Base-by-base conservation (phyloP, 768 basidiomycete species). In the Termitomyces sp. region DNA sequence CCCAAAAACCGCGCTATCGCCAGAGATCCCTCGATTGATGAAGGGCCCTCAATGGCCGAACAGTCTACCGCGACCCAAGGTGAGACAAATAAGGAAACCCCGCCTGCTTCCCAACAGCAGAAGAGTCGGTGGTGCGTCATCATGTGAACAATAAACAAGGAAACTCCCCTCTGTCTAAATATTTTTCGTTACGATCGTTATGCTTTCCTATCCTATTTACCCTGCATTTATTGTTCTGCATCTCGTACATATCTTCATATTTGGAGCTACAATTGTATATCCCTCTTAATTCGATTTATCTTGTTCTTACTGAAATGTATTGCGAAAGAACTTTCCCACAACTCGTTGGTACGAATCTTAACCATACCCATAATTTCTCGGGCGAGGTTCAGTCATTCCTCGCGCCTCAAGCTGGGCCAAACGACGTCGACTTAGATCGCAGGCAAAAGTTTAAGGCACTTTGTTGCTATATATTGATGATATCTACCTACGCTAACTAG, bases 101-200 rank as follows among this genome's bases (percentile, higher is more conserved):
- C 55, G 34, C 56, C 63, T 38, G 63, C 69, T 40, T 60, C 51
- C 15, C 69, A 71, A 50, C 70, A 74, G 55, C 71, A 71, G 67
- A 76, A 72, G 63, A 68, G 68, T n/a, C 72, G 67, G 58, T 76
- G 76, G 76, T 79, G 77, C 67, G 68, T 76, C 53, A 68, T 79
- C 53, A 79, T 79, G 77, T 79, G 66, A 73, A 56, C 10, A n/a
- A 51, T 9, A 14, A 29, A 15, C 29, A 59, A 40, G 34, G 42
- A 56, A 32, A 55, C 34, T 46, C 36, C 20, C 15, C 20, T 20
- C 20, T 42, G 3, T 38, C 46, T 31, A 38, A 11, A 42, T 47
- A 25, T 29, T 25, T 46, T 46, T 55, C 45, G 59, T 66, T 50
- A 69, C 52, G 66, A 68, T 56, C 32, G 20, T 56, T 5, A 49